Conservation (phyloP, 495 filamentous ascomycete species). For the Aspergillus egyptiacus region DNA sequence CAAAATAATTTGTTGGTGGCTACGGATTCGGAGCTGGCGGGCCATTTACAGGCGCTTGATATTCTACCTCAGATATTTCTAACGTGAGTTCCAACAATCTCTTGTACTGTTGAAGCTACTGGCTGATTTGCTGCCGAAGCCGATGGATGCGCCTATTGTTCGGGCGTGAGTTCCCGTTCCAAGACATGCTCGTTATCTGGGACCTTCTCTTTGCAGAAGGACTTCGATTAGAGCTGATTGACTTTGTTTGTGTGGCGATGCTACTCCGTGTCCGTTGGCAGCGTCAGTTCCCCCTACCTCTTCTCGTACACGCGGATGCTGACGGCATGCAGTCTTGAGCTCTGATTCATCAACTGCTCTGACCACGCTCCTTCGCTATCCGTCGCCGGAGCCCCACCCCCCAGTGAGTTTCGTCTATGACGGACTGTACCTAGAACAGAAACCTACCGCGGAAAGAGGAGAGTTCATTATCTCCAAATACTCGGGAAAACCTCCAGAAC, state of each 20-base stretch:
- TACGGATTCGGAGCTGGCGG: constrained; percentile 74
- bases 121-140: constrained; percentile 35
- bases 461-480: constrained; percentile 75
- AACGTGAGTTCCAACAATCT: constrained; percentile 51
- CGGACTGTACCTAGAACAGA: constrained; percentile 75
- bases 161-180: constrained; percentile 85
- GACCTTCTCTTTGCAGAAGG: constrained; percentile 89
- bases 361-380: constrained; percentile 75
- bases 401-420: constrained; percentile 80
- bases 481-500: constrained; percentile 58
- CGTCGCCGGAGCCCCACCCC: constrained; percentile 53
- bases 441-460: constrained; percentile 67
- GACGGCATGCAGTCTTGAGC: constrained; percentile 57
- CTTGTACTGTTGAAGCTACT: not conserved
- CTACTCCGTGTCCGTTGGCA: constrained; percentile 88
- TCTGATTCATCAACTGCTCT: constrained; percentile 82
- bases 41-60: constrained; percentile 76
- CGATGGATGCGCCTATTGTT: constrained; percentile 95
- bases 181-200: constrained; percentile 79
- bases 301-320: constrained; percentile 11
- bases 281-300: constrained; percentile 45
- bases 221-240: constrained; percentile 71
- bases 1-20: constrained; percentile 72
- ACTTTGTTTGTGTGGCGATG: constrained; percentile 90
- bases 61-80: constrained; percentile 95